Evolutionary conservation across 2,329 filamentous ascomycete species (phyloP).

Genomic region (Tolypocladium ovalisporum): DNA sequence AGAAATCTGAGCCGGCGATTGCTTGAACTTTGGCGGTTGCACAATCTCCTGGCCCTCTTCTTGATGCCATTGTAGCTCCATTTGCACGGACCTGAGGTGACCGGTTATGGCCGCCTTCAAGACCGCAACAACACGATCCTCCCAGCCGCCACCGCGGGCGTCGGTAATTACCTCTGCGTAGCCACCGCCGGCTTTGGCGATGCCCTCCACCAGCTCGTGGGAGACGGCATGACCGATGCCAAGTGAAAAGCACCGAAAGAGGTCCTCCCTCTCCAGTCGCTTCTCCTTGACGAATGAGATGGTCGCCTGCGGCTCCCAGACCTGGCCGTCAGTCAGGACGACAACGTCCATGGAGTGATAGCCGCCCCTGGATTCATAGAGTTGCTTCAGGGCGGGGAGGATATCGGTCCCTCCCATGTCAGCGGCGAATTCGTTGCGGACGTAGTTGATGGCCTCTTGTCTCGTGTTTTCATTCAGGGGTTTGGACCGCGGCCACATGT

Average conservation of each 20-base stretch:
- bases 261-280: conserved; percentile 9
- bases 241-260: conserved; percentile 43
- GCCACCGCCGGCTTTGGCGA: conserved; percentile 46
- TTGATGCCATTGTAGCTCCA: background rate
- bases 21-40: background rate
- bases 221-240: conserved; percentile 45
- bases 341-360: conserved; percentile 1
- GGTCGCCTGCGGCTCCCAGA: conserved; percentile 2
- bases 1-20: background rate
- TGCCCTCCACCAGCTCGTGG: conserved; percentile 45
- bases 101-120: background rate
- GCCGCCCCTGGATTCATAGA: background rate
- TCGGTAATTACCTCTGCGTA: conserved; percentile 24
- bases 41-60: background rate
- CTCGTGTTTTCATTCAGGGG: background rate
- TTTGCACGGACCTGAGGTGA: background rate
- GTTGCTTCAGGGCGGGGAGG: background rate
- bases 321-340: conserved; percentile 3
- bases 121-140: conserved; percentile 2
- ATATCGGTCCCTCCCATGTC: conserved; percentile 5
- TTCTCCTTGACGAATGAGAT: background rate
- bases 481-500: conserved; percentile 1
- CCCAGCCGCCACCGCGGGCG: background rate
- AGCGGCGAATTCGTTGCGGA: background rate
- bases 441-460: background rate